A percentile compares a stretch with the other conserved stretches of the same genome.
phyloP scores from a whole-genome alignment of 2,329 filamentous ascomycete species.

The Phaeomoniella chlamydospora region DNA sequence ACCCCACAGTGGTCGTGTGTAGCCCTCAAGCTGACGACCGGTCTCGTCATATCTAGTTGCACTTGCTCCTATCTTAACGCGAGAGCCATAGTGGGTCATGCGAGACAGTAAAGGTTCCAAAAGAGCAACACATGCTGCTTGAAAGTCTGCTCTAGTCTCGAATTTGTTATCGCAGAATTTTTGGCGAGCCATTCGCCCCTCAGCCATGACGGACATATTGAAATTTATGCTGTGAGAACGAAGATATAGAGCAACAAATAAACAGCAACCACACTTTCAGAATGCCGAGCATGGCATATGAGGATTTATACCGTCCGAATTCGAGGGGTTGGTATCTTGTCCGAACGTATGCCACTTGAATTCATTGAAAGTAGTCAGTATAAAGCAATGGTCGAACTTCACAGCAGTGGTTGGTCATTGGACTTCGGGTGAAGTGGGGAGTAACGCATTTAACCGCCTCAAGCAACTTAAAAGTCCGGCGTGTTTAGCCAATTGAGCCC shows the following conservation, averaged over 20 bases:
- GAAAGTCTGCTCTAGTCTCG: conserved; percentile 24
- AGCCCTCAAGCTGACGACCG: conserved; percentile 63
- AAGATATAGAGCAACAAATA: conserved; percentile 1
- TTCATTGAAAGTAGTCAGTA: too few species aligned
- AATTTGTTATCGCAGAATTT: background rate
- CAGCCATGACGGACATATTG: conserved; percentile 1
- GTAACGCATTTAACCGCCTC: too few species aligned
- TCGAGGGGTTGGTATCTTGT: too few species aligned
- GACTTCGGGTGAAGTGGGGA: too few species aligned
- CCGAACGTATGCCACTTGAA: too few species aligned
- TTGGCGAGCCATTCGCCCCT: background rate
- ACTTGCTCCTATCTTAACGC: conserved; percentile 55
- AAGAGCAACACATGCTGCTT: conserved; percentile 45
- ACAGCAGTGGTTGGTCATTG: too few species aligned
- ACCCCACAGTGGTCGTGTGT: conserved; percentile 62
- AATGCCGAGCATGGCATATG: too few species aligned
- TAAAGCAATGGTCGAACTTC: too few species aligned
- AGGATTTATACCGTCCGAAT: too few species aligned
- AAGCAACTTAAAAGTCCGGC: too few species aligned
- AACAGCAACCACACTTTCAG: too few species aligned
- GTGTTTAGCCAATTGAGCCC: too few species aligned
- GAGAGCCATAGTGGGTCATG: conserved; percentile 52
- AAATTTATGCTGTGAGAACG: background rate
- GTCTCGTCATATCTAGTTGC: conserved; percentile 66
- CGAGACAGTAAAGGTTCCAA: conserved; percentile 58